Evolutionary conservation across 2,329 filamentous ascomycete species (phyloP).

Genomic region (Paraphaeosphaeria minitans): DNA sequence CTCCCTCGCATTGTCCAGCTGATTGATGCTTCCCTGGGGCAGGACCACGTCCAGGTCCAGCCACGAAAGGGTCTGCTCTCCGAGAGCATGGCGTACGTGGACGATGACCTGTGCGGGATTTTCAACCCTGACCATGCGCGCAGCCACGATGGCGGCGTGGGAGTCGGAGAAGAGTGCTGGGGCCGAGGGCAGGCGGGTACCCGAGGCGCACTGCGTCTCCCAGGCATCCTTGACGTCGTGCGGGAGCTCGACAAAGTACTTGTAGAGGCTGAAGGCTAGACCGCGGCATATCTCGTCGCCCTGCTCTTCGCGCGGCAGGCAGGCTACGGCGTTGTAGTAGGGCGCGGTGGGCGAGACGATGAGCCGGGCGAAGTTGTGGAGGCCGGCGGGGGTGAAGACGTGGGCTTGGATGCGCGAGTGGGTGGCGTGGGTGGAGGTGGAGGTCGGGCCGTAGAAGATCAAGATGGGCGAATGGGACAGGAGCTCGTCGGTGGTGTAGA

Average conservation of each 20-base stretch:
- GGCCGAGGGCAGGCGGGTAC: constrained; percentile 65
- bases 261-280: constrained; percentile 88
- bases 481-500: constrained; percentile 84
- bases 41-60: constrained; percentile 87
- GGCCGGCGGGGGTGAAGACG: constrained; percentile 85
- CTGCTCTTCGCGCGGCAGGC: constrained; percentile 90
- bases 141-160: constrained; percentile 89
- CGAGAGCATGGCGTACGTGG: constrained; percentile 75
- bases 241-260: constrained; percentile 90
- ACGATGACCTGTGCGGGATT: constrained; percentile 74
- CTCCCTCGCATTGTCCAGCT: constrained; percentile 48
- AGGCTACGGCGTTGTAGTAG: constrained; percentile 86
- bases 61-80: constrained; percentile 81
- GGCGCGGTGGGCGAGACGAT: constrained; percentile 92
- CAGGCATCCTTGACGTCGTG: constrained; percentile 75
- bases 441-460: constrained; percentile 90
- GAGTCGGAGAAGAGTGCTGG: constrained; percentile 82
- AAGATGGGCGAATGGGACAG: constrained; percentile 81
- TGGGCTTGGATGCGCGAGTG: constrained; percentile 95
- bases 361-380: constrained; percentile 86
- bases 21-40: constrained; percentile 72
- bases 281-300: constrained; percentile 92
- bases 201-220: constrained; percentile 57
- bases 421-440: constrained; percentile 84
- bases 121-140: constrained; percentile 81